phyloP scores from a whole-genome alignment of 768 basidiomycete genomes.

The Scleroderma citrinum region DNA sequence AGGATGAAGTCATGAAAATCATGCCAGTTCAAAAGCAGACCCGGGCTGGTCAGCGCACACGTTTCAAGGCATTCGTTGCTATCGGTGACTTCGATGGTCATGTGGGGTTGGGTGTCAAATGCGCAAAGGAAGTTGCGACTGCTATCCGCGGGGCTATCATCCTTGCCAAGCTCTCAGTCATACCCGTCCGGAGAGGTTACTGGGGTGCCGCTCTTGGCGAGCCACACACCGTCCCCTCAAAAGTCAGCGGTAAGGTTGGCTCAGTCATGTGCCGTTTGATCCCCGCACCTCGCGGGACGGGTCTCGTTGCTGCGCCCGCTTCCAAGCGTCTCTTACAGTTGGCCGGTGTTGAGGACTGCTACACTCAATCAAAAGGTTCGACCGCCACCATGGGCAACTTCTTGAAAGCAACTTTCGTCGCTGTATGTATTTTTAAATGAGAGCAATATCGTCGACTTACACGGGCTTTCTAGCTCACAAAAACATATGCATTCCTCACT shows the following conservation, averaged over 20 bases:
- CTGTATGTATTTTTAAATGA: constrained; percentile 45
- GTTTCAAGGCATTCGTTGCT: constrained; percentile 99
- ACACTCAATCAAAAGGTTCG: constrained; percentile 97
- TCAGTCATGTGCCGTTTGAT: constrained; percentile 99
- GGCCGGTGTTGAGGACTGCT: constrained; percentile 95
- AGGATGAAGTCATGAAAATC: constrained; percentile 99
- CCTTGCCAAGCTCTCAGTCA: constrained; percentile 94
- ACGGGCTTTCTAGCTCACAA: constrained; percentile 64
- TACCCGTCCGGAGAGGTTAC: constrained; percentile 98
- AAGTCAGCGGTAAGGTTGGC: constrained; percentile 97
- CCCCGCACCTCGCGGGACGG: constrained; percentile 96
- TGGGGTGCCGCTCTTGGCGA: constrained; percentile 99
- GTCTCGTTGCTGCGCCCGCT: constrained; percentile 98
- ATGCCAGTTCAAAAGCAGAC: constrained; percentile 99
- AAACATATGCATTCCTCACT: constrained; percentile 97
- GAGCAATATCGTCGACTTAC: constrained; percentile 3
- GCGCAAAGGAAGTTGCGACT: constrained; percentile 99
- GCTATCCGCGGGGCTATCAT: constrained; percentile 99
- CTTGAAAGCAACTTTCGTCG: constrained; percentile 94
- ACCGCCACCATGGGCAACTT: constrained; percentile 99
- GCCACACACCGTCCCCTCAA: constrained; percentile 98
- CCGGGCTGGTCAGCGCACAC: constrained; percentile 97
- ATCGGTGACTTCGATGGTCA: constrained; percentile 99
- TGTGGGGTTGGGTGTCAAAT: constrained; percentile 99
- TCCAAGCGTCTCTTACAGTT: constrained; percentile 95